Evolutionary conservation across 768 basidiomycete species (phyloP).

Genomic region (Kwoniella dejecticola): DNA sequence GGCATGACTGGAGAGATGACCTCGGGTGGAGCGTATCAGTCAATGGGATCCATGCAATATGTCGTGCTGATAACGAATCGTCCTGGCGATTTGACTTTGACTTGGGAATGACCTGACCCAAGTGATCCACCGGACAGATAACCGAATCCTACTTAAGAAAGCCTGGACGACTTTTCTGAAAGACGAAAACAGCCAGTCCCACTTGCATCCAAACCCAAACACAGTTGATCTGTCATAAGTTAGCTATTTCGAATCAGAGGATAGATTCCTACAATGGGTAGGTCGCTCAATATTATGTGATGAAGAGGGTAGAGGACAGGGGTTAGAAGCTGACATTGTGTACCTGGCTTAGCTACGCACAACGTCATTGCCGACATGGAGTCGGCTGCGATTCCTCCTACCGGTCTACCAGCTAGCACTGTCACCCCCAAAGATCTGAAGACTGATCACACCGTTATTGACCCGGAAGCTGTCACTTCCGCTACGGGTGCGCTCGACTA

Average conservation of each 20-base stretch:
- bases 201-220: not conserved
- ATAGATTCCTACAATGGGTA: conserved; percentile 16
- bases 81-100: no score
- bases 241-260: not conserved
- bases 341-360: conserved; percentile 15
- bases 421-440: conserved; percentile 3
- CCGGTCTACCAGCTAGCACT: conserved; percentile 17
- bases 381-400: conserved; percentile 30
- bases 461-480: conserved; percentile 5
- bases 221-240: not conserved
- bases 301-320: no score
- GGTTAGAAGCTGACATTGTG: not conserved
- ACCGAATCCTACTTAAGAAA: conserved; percentile 3
- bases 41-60: not conserved
- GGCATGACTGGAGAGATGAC: not conserved
- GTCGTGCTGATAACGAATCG: conserved; percentile 21
- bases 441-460: conserved; percentile 11
- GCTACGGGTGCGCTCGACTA: conserved; percentile 18
- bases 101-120: no score
- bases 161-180: no score
- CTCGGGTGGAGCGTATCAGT: not conserved
- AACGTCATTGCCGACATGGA: conserved; percentile 27
- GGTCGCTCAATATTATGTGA: no score
- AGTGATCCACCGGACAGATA: conserved; percentile 1
- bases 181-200: no score